Evolutionary conservation across 306 rosid genomes (phyloP).

Genomic region (Astragalus membranaceus): DNA sequence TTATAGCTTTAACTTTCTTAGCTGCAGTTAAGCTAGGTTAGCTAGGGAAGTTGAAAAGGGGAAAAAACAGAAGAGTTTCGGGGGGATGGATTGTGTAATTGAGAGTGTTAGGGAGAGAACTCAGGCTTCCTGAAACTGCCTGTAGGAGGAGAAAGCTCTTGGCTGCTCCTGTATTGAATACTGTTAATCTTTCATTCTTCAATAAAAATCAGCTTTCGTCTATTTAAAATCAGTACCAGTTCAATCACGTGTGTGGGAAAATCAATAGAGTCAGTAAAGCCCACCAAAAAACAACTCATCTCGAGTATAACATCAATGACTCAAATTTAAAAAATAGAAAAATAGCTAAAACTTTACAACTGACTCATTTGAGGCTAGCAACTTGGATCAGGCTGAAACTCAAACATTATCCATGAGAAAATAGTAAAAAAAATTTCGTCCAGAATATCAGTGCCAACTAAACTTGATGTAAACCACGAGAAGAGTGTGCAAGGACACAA

Average conservation of each 20-base stretch:
- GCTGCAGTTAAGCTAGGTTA: background rate
- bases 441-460: background rate
- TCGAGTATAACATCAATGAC: background rate
- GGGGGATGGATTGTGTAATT: background rate
- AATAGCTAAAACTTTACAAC: background rate
- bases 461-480: background rate
- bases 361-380: background rate
- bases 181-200: background rate
- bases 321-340: background rate
- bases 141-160: background rate
- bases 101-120: background rate
- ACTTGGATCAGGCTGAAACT: background rate
- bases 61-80: background rate
- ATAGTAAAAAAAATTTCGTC: background rate
- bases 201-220: background rate
- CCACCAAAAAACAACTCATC: background rate
- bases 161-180: background rate
- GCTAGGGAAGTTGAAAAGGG: background rate
- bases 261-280: background rate
- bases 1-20: background rate
- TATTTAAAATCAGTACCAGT: background rate
- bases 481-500: background rate
- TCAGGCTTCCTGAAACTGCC: background rate
- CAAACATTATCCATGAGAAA: background rate
- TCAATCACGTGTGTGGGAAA: background rate